A percentile compares a stretch with the other conserved stretches of the same genome.
phyloP scores from a whole-genome alignment of 768 basidiomycete genomes.

The Russula vinacea region DNA sequence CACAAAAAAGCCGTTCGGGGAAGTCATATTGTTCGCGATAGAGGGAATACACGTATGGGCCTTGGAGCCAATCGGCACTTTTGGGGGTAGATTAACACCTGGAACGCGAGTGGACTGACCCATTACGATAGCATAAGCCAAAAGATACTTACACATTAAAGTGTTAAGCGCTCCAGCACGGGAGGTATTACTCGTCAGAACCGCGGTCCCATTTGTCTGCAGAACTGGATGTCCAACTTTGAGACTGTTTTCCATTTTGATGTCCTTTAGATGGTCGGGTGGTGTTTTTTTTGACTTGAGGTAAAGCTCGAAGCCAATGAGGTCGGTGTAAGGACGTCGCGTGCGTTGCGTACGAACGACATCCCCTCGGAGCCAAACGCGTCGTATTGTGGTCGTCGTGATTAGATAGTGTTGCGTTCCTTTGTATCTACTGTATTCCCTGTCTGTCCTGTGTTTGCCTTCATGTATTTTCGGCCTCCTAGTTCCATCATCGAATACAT shows the following conservation, averaged over 20 bases:
- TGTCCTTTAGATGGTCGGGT: conserved; percentile 4
- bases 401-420: too few species aligned
- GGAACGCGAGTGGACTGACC: conserved; percentile 1
- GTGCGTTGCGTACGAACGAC: too few species aligned
- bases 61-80: conserved; percentile 80
- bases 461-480: too few species aligned
- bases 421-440: too few species aligned
- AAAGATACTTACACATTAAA: conserved; percentile 29
- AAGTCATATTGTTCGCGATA: conserved; percentile 67
- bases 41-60: conserved; percentile 73
- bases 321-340: too few species aligned
- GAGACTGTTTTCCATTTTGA: conserved; percentile 12
- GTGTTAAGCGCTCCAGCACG: conserved; percentile 23
- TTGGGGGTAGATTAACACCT: conserved; percentile 12
- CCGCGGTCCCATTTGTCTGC: conserved; percentile 5
- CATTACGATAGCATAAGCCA: conserved; percentile 28
- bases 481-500: too few species aligned
- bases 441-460: too few species aligned
- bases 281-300: conserved; percentile 25
- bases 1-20: conserved; percentile 68
- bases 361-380: too few species aligned
- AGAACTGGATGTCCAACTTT: conserved; percentile 17
- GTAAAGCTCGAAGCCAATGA: conserved; percentile 31
- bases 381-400: too few species aligned
- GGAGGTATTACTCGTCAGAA: not conserved